phyloP scores from a whole-genome alignment of 345 rosid genomes.

The Populus simonii region DNA sequence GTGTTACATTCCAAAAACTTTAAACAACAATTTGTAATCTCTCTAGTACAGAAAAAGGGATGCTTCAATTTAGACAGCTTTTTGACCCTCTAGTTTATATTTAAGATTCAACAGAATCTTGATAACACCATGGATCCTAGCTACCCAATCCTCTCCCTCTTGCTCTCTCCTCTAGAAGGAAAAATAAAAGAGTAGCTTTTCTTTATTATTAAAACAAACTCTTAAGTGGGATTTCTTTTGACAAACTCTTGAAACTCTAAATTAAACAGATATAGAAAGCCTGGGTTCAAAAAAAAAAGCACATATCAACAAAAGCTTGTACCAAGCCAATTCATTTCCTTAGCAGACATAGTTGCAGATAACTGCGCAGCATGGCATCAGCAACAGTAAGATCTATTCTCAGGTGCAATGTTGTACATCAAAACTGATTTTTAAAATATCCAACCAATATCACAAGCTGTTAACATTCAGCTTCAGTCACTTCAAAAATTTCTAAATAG shows the following conservation, averaged over 20 bases:
- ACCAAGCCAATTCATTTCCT: no score
- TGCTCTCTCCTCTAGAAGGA: background rate
- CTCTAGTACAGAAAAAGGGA: background rate
- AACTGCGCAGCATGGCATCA: background rate
- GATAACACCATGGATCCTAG: background rate
- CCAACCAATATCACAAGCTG: background rate
- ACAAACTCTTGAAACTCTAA: background rate
- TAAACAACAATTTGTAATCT: background rate
- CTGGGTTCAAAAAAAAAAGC: background rate
- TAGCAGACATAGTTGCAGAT: no score
- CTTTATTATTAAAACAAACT: background rate
- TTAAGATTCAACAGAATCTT: background rate
- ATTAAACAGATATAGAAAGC: background rate
- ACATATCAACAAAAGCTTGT: background rate
- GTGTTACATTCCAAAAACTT: background rate
- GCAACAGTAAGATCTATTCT: background rate
- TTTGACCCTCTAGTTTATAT: background rate
- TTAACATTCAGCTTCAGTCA: background rate
- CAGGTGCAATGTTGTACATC: background rate
- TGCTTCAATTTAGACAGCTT: background rate
- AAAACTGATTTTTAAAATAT: no score
- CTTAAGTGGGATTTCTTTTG: background rate
- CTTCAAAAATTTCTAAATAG: background rate
- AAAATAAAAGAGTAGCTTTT: background rate
- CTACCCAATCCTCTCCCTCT: background rate